phyloP scores from a whole-genome alignment of 345 rosid genomes.

The Hypericum perforatum region DNA sequence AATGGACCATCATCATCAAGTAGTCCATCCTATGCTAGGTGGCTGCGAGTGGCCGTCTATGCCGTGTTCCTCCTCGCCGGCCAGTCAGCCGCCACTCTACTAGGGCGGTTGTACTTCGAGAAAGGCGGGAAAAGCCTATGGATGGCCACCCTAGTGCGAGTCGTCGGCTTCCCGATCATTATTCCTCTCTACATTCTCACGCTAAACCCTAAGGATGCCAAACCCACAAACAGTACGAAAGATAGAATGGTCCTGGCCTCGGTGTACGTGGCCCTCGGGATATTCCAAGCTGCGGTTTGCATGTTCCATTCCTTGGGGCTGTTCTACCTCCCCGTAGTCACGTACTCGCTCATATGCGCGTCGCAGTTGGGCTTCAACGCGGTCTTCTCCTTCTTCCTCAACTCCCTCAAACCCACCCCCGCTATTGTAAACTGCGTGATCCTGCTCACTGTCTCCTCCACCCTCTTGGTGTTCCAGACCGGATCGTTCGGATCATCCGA shows the following conservation, averaged over 20 bases:
- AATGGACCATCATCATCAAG: too few relatives aligned
- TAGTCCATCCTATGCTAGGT: not conserved
- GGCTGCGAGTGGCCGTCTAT: slow-evolving; percentile 7
- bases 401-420: slow-evolving; percentile 35
- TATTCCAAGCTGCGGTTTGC: slow-evolving; percentile 16
- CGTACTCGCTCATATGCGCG: slow-evolving; percentile 31
- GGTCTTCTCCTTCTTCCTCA: slow-evolving; percentile 30
- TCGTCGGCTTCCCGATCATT: not conserved
- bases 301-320: slow-evolving; percentile 16
- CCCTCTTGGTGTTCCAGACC: slow-evolving; percentile 25
- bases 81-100: slow-evolving; percentile 10
- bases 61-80: slow-evolving; percentile 9
- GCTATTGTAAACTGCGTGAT: slow-evolving; percentile 34
- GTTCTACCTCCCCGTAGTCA: slow-evolving; percentile 28
- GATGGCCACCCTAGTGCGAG: not conserved
- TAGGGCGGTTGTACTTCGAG: slow-evolving; percentile 16
- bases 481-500: slow-evolving; percentile 12
- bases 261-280: slow-evolving; percentile 18
- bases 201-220: too few relatives aligned
- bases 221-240: too few relatives aligned
- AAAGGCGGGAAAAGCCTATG: not conserved
- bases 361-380: slow-evolving; percentile 41
- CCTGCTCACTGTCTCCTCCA: slow-evolving; percentile 30
- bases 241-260: too few relatives aligned
- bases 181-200: slow-evolving; percentile 1